Evolutionary conservation across 192 early-diverging fungal genomes (phyloP), one percentile per base, ranked within the genome.

Genomic region (Phycomyces nitens): DNA sequence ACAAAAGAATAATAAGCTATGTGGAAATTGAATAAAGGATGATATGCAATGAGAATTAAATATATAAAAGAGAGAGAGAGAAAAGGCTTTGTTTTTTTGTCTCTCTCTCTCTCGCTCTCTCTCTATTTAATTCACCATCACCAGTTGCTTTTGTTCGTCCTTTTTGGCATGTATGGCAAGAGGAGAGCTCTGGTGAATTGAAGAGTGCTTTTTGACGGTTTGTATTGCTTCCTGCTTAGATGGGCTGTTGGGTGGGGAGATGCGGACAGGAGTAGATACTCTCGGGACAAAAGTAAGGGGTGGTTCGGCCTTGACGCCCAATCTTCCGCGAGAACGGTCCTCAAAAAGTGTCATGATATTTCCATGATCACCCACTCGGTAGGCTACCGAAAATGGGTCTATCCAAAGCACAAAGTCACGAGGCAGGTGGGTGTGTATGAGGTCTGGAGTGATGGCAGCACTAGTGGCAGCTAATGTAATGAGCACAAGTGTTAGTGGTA

Each of bases 361-460:
- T n/a, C 86, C 85, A 60, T 87, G 82, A 64, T 90, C 88, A 29
- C 88, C 86, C 42, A 87, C 79, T 6, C 86, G 77, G 75, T 87
- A 90, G 1, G 88, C 83, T 24, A 90, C 88, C 39, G 71, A 77
- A 67, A 84, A 83, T 24, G 88, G 88, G 58, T 90, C 88, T 51
- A 87, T 82, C 88, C 88, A 90, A 14, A 90, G 66, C 41, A 88
- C 81, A 16, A 88, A 69, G 73, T 90, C 88, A 43, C 80, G 82
- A 18, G 88, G 88, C 53, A 90, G 67, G 29, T 77, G 72, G 8
- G 74, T 64, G 57, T 82, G 80, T 16, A 90, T 65, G 16, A 82
- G 43, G 16, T 66, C 70, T 1, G 82, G 62, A 1, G 80, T 51
- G 23, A 88, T 64, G 18, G 53, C 62, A 5, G 81, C 74, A 20